Base-by-base conservation (phyloP, 2,329 filamentous ascomycete species). In the Aspergillus ustus region DNA sequence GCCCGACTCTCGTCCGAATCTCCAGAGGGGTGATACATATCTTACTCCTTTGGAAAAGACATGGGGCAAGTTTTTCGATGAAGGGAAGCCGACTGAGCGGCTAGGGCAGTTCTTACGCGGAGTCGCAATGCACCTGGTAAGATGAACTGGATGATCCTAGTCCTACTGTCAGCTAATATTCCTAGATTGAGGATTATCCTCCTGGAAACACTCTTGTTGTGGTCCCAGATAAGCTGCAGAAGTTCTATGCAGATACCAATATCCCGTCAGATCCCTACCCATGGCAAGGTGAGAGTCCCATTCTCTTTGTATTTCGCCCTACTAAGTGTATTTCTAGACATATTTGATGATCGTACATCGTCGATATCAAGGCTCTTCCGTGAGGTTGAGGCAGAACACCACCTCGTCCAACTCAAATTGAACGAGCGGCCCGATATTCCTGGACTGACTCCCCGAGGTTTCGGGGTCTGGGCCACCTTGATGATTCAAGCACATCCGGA, bases 401-500 rank as follows among this genome's bases (percentile, higher is more conserved):
- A 90, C 70, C 81, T 92, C 13, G 79, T 91, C 2, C 89, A 89
- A 67, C 75, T 81, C 34, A 77, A 81, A 37, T 70, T 81, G 2
- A 78, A 80, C 20, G 80, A 84, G 34, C 78, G 81, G 52, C 88
- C 89, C 4, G 81, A 81, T 44, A 81, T 90, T 28, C 89, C 90
- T 0, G 86, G 84, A 1, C 77, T 92, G 25, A 92, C 90, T 0
- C 85, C 87, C 0, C 73, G 80, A n/a, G 90, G 90, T 2, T 92
- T 91, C 70, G 83, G 85, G 54, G 81, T 82, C 57, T 96, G 91
- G 89, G 87, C 91, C 80, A 89, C 86, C 1, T 81, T 86, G 44
- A 85, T 91, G 73, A 89, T 94, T 43, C 85, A 87, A 65, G 90
- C 91, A 1, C 88, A 92, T 66, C 93, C 93, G 0, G 88, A 92